Base-by-base conservation (phyloP, 148 eudicot genomes). In the Diospyros lotus region DNA sequence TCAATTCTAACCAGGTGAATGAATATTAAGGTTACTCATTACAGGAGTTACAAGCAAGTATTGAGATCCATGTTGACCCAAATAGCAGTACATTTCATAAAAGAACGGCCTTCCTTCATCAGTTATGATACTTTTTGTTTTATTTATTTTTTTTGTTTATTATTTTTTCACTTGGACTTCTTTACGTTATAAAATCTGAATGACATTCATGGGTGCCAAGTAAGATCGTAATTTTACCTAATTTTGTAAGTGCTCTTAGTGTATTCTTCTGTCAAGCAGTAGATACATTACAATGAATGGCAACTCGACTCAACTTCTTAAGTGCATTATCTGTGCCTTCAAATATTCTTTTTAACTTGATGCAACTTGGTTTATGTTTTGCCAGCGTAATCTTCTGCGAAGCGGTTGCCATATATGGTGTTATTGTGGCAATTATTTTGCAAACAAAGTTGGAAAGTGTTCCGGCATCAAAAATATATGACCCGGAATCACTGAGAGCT, bases 341-440 rank as follows among this genome's bases (percentile, higher is more conserved):
- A 6, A 15, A 13, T 4, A 7, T 7, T 3, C 45, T 44, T 41
- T 10, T 5, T 43, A 46, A 50, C 50, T 61, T 62, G 66, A 72
- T 44, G 1, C 45, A 54, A 51, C 46, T 28, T 28, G 0, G 28
- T 28, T 48, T 50, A 44, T 61, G 13, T 62, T 13, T 11, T 82
- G 13, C 5, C 87, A 95, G 97, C 87, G 97, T 95, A 64, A 95
- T 95, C 60, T 95, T 95, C 71, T 95, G 99, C 81, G 97, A 92
- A 87, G 99, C 97, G 76, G 99, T 95, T 82, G 99, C 99, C 67
- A 95, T 92, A 77, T 95, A 95, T 80, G 99, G 99, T 53, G 99
- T 95, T 79, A 95, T 93, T 55, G 99, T 93, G 81, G 99, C 99
- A 46, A 95, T 95, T 82, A 95, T 95, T 79, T 86, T 92, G 79